Conservation (phyloP, 441 rosid species). For the Breynia disticha region DNA sequence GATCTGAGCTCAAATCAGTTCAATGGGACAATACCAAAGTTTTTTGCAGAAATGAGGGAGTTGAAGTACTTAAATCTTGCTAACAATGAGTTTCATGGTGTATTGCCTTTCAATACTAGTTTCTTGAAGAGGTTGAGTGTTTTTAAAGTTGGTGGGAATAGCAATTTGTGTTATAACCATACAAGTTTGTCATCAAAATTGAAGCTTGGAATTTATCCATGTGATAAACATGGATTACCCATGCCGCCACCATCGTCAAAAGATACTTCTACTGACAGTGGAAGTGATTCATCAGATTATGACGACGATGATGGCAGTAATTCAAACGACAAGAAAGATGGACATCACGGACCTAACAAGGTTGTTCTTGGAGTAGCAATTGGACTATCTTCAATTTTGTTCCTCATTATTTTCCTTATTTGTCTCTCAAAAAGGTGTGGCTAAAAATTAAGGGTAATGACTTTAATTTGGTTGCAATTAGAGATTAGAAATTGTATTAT, state of each 20-base stretch:
- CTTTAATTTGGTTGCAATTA: no score
- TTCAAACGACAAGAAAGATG: conserved; percentile 26
- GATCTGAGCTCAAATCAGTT: conserved; percentile 88
- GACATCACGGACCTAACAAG: conserved; percentile 79
- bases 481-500: no score
- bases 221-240: conserved; percentile 88
- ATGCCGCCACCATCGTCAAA: conserved; percentile 74
- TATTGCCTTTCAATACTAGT: conserved; percentile 69
- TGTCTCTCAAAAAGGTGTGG: conserved; percentile 80
- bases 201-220: conserved; percentile 73
- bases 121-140: conserved; percentile 54
- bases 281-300: conserved; percentile 44
- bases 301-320: conserved; percentile 27
- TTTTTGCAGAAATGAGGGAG: conserved; percentile 52
- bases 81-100: conserved; percentile 62
- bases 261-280: conserved; percentile 29
- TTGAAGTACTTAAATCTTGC: conserved; percentile 66
- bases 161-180: conserved; percentile 73
- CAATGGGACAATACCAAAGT: conserved; percentile 78
- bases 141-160: conserved; percentile 64
- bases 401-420: conserved; percentile 77
- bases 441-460: conserved; percentile 16
- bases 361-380: conserved; percentile 85
- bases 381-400: conserved; percentile 71
- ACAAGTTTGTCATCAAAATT: conserved; percentile 50